Conservation (phyloP, 495 filamentous ascomycete species). For the Xylaria acuta region DNA sequence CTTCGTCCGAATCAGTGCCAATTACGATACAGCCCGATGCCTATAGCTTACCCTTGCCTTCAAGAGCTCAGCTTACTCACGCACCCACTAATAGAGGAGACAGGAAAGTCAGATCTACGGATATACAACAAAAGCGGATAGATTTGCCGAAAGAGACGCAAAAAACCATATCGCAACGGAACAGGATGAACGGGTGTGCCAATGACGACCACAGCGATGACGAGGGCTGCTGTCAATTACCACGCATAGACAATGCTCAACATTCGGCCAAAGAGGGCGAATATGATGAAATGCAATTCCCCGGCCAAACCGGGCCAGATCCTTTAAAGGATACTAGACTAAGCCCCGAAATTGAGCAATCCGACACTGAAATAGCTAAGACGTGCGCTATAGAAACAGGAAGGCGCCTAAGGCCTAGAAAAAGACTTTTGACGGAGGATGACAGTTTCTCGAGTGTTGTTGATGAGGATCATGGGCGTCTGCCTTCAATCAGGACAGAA, state of each 20-base stretch:
- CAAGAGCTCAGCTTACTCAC: neutral
- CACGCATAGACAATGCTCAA: neutral
- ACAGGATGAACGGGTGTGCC: neutral
- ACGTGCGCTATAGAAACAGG: neutral
- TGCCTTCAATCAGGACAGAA: constrained; percentile 6
- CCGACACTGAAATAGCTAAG: neutral
- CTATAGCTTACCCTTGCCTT: neutral
- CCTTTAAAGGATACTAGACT: neutral
- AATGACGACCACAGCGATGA: neutral
- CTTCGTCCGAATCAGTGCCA: neutral
- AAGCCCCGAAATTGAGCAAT: neutral
- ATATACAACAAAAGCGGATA: neutral
- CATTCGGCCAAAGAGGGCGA: neutral
- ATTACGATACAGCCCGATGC: neutral
- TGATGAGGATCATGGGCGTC: neutral
- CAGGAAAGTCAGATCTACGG: neutral
- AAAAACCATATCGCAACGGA: neutral
- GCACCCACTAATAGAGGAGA: neutral
- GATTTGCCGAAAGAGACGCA: neutral
- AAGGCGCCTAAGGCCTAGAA: neutral
- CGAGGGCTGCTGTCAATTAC: neutral
- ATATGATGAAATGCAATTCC: constrained; percentile 1
- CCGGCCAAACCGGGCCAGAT: neutral
- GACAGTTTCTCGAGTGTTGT: neutral
- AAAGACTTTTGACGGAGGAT: neutral